These are phyloP conservation scores for Suillus placidus DNA, from an alignment of 768 basidiomycete species.

Conservation along the genomic window DNA sequence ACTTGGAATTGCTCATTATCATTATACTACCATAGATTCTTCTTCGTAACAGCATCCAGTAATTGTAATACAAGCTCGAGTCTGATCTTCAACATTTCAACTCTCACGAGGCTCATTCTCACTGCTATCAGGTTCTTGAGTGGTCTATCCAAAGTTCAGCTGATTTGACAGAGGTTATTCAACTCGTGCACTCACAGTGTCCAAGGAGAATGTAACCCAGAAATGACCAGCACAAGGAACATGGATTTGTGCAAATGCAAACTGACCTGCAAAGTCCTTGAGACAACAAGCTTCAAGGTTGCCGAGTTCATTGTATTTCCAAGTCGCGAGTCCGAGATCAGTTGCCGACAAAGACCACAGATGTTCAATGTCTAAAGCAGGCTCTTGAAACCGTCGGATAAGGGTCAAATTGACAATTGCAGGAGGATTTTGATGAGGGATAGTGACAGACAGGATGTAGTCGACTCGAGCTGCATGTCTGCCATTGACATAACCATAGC, in stretches of 20 bases:
- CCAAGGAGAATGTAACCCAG: conserved; percentile 1
- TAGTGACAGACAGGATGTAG: neutral
- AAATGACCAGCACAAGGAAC: neutral
- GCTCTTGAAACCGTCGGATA: neutral
- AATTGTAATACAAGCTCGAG: too few relatives aligned
- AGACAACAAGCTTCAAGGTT: neutral
- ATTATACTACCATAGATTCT: too few relatives aligned
- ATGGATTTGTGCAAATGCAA: neutral
- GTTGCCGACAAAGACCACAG: neutral
- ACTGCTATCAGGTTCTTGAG: neutral
- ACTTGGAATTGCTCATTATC: too few relatives aligned
- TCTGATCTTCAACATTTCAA: too few relatives aligned
- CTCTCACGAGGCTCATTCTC: neutral
- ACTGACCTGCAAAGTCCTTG: neutral
- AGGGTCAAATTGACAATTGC: neutral
- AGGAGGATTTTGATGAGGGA: neutral
- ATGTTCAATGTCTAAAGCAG: neutral
- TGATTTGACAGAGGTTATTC: neutral
- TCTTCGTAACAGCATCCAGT: too few relatives aligned
- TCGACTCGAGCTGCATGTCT: conserved; percentile 4
- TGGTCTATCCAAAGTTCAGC: neutral
- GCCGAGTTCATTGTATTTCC: conserved; percentile 1
- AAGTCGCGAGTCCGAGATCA: neutral
- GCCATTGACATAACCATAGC: neutral
- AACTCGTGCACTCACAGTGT: conserved; percentile 1